Base-by-base conservation (phyloP, 129 eudicot species). In the Helichrysum umbraculigerum region DNA sequence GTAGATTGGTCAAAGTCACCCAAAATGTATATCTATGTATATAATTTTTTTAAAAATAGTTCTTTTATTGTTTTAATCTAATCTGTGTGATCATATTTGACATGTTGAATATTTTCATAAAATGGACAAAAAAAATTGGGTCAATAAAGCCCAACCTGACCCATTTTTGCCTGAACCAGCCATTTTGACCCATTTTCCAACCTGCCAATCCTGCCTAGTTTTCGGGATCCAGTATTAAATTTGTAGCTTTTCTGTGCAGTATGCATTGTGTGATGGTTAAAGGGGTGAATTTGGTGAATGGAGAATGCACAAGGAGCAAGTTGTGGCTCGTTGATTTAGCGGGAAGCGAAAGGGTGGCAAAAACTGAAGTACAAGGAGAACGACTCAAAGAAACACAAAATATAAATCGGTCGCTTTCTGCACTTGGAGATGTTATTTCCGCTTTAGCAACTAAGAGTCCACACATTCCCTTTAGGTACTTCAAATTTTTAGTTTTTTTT, bases 241-340 rank as follows among this genome's bases (percentile, higher is more conserved):
- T 54, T 70, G 17, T 25, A 78, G 6, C 34, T 32, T 83, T 71
- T 67, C 14, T 64, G 57, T 86, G 85, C 88, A 93, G 98, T 92
- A 84, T 93, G 85, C 98, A 93, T 65, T 93, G 98, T 91, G 97
- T 93, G 29, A 93, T 93, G 98, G 97, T 93, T 75, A 91, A 88
- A 75, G 98, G 98, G 52, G 98, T 91, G 71, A 93, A 86, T 65
- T 65, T 91, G 82, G 79, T 91, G 52, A 91, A 86, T 58, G 98
- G 98, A 64, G 98, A 93, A 80, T 70, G 86, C 87, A 93, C 91
- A 30, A 91, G 82, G 76, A 93, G 98, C 93, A 93, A 93, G 78
- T 78, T 93, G 19, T 93, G 98, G 98, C 85, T 93, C 3, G 94
- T 93, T 71, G 98, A 93, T 77, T 75, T 93, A 71, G 98, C 98